These are phyloP conservation scores for Vigna reflexopilosa DNA, from an alignment of 306 rosid genomes.

Conservation along the genomic window DNA sequence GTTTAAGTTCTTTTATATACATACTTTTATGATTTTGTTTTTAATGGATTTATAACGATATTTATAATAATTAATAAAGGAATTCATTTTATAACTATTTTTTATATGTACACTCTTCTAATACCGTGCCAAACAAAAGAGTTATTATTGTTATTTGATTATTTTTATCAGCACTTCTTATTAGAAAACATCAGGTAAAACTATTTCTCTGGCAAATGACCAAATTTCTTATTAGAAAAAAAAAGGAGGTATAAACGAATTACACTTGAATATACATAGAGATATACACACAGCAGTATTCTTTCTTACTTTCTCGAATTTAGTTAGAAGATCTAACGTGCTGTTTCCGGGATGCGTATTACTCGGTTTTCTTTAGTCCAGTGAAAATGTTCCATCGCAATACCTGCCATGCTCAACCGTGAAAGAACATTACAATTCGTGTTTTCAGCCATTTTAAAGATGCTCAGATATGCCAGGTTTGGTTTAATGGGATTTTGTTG, in stretches of 20 bases:
- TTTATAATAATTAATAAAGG: too few relatives aligned
- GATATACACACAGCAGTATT: conserved; percentile 35
- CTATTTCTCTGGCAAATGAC: not conserved
- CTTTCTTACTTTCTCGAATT: conserved; percentile 23
- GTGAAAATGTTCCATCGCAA: conserved; percentile 85
- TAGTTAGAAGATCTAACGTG: conserved; percentile 30
- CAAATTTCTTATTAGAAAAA: not conserved
- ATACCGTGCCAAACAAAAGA: too few relatives aligned
- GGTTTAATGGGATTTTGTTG: too few relatives aligned
- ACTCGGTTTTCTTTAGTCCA: conserved; percentile 55
- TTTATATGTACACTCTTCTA: too few relatives aligned
- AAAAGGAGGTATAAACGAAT: not conserved
- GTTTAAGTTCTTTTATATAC: too few relatives aligned
- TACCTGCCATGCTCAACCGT: conserved; percentile 63
- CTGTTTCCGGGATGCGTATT: conserved; percentile 11
- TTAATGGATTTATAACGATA: too few relatives aligned
- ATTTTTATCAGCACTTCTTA: too few relatives aligned
- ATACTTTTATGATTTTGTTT: too few relatives aligned
- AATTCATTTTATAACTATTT: too few relatives aligned
- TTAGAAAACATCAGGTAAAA: not conserved
- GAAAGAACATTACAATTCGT: conserved; percentile 9
- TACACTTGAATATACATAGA: conserved; percentile 44
- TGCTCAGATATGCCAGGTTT: too few relatives aligned
- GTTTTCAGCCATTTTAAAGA: not conserved
- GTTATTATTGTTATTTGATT: too few relatives aligned